Evolutionary conservation across 1,284 basidiomycete genomes (phyloP).

Genomic region (Tremellales sp.): DNA sequence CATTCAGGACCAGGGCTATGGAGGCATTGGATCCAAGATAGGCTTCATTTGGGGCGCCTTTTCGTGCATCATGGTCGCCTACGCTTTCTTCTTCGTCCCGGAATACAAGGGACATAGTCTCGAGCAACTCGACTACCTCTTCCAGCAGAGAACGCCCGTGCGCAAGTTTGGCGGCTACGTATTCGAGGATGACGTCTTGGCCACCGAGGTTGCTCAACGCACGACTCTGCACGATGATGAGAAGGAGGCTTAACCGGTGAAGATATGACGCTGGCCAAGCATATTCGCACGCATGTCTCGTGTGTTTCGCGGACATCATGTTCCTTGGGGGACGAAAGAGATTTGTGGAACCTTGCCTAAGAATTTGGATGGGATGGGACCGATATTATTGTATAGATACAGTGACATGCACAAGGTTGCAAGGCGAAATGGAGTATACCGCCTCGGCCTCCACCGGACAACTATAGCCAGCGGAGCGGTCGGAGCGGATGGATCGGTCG

Average conservation of each 20-base stretch:
- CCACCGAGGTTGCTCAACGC: conserved; percentile 1
- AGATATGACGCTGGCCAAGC: background rate
- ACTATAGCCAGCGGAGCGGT: too few relatives aligned
- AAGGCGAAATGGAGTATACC: too few relatives aligned
- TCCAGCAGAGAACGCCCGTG: conserved; percentile 1
- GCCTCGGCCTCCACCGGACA: too few relatives aligned
- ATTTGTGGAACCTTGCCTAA: background rate
- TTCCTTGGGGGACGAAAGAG: background rate
- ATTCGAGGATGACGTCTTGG: conserved; percentile 15
- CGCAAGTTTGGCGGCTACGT: conserved; percentile 9
- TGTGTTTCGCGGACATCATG: background rate
- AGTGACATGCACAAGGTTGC: too few relatives aligned
- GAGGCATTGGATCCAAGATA: conserved; percentile 22
- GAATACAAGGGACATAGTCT: conserved; percentile 13
- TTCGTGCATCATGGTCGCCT: conserved; percentile 13
- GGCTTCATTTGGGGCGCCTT: conserved; percentile 22
- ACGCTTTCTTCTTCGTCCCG: conserved; percentile 17
- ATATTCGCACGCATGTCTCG: background rate
- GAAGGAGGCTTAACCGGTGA: background rate
- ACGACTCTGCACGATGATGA: background rate
- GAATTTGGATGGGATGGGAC: background rate
- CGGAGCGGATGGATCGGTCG: too few relatives aligned
- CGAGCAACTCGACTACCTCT: conserved; percentile 17
- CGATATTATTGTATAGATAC: too few relatives aligned
- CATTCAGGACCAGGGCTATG: conserved; percentile 22